Evolutionary conservation across 208 protist species (phyloP).

Genomic region (Tetramitus jugosus): DNA sequence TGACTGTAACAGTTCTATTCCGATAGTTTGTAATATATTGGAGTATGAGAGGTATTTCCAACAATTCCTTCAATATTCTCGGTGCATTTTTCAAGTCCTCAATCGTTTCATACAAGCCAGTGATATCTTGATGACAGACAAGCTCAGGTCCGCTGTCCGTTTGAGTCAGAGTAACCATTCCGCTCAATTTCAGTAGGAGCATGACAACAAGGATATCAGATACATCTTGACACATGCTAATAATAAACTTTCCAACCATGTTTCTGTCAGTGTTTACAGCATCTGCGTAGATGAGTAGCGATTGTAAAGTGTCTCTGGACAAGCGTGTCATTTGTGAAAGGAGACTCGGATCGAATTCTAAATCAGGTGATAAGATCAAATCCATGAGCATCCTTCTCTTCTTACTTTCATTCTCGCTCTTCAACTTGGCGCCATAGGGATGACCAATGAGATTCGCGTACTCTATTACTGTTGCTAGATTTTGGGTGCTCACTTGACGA

Average conservation of each 20-base stretch:
- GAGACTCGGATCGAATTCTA: background rate
- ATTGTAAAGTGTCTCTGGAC: background rate
- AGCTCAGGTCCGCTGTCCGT: background rate
- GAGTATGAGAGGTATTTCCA: background rate
- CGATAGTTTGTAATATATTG: background rate
- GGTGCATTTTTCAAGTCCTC: background rate
- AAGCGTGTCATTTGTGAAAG: background rate
- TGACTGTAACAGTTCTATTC: background rate
- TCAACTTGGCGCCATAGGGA: background rate
- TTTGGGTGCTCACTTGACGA: background rate
- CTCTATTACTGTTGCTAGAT: background rate
- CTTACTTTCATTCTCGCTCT: background rate
- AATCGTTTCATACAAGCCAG: background rate
- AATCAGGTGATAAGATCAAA: background rate
- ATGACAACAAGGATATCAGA: background rate
- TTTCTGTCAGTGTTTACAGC: background rate
- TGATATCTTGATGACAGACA: background rate
- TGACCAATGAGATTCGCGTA: background rate
- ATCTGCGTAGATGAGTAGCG: background rate
- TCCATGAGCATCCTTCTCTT: background rate
- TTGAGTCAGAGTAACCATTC: background rate
- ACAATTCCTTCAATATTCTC: background rate
- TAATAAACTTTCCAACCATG: background rate
- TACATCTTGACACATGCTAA: background rate
- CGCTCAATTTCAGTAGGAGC: background rate